Conservation (phyloP, 306 rosid genomes). For the Dryas drummondii region DNA sequence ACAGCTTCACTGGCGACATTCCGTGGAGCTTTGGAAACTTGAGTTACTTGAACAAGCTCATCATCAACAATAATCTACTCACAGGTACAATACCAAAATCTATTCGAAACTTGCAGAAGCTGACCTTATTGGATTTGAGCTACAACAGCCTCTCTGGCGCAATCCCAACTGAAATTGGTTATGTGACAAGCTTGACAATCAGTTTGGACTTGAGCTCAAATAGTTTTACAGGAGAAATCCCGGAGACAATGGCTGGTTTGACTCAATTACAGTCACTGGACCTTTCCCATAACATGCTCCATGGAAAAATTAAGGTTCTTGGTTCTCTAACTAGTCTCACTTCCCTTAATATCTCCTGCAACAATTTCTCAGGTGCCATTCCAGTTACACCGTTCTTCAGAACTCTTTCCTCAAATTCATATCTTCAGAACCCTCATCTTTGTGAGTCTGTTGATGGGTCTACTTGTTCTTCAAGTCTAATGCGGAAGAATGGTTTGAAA, state of each 20-base stretch:
- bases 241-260: constrained; percentile 62
- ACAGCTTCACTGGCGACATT: constrained; percentile 75
- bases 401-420: constrained; percentile 64
- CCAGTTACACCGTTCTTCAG: constrained; percentile 83
- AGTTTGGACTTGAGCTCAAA: constrained; percentile 86
- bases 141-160: constrained; percentile 72
- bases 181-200: constrained; percentile 81
- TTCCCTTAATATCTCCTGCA: constrained; percentile 73
- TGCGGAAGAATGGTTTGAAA: constrained; percentile 49
- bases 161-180: constrained; percentile 74
- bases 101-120: constrained; percentile 62
- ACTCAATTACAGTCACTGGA: constrained; percentile 83
- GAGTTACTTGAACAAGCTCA: constrained; percentile 88
- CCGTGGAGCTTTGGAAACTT: constrained; percentile 88
- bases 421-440: constrained; percentile 55
- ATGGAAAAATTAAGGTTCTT: constrained; percentile 68
- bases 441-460: constrained; percentile 79
- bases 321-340: constrained; percentile 81
- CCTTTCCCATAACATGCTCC: constrained; percentile 73
- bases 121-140: constrained; percentile 88
- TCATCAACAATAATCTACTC: constrained; percentile 72
- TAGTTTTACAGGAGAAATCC: constrained; percentile 71
- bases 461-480: constrained; percentile 70
- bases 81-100: constrained; percentile 78
- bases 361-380: constrained; percentile 91